A percentile compares a stretch with the other conserved stretches of the same genome.
Conservation (phyloP, 305 asterid genomes). For the Solanum hybrid region DNA sequence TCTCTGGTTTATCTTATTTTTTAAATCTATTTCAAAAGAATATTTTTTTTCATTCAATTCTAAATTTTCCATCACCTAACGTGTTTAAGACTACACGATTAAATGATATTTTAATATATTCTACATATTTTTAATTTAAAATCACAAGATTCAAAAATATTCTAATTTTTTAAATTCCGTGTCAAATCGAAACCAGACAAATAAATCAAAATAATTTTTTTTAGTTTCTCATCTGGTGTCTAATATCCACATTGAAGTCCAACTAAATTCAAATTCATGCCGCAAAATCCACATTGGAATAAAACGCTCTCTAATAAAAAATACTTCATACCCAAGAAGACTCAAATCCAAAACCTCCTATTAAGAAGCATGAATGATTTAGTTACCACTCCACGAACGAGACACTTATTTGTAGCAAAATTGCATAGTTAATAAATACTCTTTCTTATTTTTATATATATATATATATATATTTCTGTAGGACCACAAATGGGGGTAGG, state of each 20-base stretch:
- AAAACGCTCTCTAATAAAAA: background rate
- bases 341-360: too few relatives aligned
- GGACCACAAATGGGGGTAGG: background rate
- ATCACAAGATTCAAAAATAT: background rate
- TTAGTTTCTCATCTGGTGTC: background rate
- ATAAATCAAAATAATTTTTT: background rate
- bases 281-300: fast-evolving
- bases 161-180: too few relatives aligned
- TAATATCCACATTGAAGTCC: too few relatives aligned
- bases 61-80: background rate
- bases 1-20: background rate
- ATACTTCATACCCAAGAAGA: too few relatives aligned
- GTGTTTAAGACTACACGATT: too few relatives aligned
- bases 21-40: background rate
- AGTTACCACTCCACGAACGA: too few relatives aligned
- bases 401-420: background rate
- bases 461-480: background rate
- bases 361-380: too few relatives aligned
- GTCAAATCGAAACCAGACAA: background rate
- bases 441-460: background rate
- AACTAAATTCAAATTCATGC: too few relatives aligned
- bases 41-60: background rate
- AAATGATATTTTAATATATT: too few relatives aligned
- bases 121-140: too few relatives aligned
- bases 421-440: background rate